phyloP scores from a whole-genome alignment of 345 rosid genomes.

The Citrus cavaleriei region DNA sequence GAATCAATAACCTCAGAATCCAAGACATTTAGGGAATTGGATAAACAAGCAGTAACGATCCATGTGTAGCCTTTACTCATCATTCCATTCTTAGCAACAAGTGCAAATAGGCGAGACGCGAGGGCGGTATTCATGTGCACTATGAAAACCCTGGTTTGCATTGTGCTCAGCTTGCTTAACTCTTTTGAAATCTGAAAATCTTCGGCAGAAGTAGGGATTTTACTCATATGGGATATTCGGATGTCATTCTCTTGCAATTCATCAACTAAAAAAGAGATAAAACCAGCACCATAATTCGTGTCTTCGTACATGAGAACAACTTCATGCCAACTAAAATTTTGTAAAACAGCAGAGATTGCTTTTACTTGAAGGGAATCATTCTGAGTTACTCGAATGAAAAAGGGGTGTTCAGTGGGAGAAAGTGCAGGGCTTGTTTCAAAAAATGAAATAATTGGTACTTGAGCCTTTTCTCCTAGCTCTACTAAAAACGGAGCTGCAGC shows the following conservation, averaged over 20 bases:
- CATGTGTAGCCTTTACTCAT: slow-evolving; percentile 31
- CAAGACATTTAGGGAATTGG: slow-evolving; percentile 4
- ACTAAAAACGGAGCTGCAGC: slow-evolving; percentile 30
- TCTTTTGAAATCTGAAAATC: slow-evolving; percentile 16
- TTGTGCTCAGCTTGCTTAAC: slow-evolving; percentile 24
- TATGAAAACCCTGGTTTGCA: slow-evolving; percentile 37
- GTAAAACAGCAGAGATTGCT: slow-evolving; percentile 25
- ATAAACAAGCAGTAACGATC: slow-evolving; percentile 32
- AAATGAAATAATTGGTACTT: slow-evolving; percentile 36
- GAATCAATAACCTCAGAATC: not conserved
- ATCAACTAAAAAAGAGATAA: slow-evolving; percentile 28
- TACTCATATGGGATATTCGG: slow-evolving; percentile 17
- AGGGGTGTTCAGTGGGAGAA: slow-evolving; percentile 3
- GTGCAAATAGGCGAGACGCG: slow-evolving; percentile 24
- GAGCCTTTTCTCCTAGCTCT: slow-evolving; percentile 27
- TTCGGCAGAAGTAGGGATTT: slow-evolving; percentile 16
- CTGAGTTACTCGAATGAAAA: slow-evolving; percentile 27
- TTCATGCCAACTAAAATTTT: slow-evolving; percentile 33
- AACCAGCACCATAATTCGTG: slow-evolving; percentile 29
- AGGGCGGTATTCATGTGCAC: slow-evolving; percentile 32
- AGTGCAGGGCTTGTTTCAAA: slow-evolving; percentile 30
- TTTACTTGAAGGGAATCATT: slow-evolving; percentile 28
- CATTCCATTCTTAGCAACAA: slow-evolving; percentile 28
- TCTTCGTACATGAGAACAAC: slow-evolving; percentile 32
- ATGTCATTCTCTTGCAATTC: slow-evolving; percentile 24